A percentile compares a stretch with the other conserved stretches of the same genome.
Evolutionary conservation across 106 monocot genomes (phyloP).

Genomic region (Vanilla planifolia): DNA sequence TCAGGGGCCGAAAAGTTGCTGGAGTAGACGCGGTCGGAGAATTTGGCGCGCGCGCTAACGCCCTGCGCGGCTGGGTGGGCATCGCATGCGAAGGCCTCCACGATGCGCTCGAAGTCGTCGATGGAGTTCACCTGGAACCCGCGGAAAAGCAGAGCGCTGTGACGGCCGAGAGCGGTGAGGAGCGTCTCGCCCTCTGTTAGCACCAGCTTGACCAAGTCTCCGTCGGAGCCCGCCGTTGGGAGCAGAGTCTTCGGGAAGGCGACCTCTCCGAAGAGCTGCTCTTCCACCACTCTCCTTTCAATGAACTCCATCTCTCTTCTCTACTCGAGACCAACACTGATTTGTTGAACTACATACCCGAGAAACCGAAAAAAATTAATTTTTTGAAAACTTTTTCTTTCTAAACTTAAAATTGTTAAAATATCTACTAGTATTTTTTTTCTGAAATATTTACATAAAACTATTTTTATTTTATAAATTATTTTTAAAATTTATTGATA

Average conservation of each 20-base stretch:
- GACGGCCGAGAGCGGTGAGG: not conserved
- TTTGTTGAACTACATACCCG: no score
- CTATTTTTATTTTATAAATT: no score
- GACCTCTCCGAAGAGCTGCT: not conserved
- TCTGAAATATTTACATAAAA: no score
- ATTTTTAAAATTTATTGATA: no score
- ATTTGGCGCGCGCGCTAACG: not conserved
- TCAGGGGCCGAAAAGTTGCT: constrained; percentile 18
- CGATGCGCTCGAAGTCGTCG: constrained; percentile 12
- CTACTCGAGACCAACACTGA: no score
- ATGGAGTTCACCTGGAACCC: constrained; percentile 16
- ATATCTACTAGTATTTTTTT: no score
- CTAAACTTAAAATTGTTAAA: no score
- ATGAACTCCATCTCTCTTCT: not conserved
- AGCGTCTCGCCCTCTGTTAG: not conserved
- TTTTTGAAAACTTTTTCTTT: no score
- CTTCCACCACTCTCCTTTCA: not conserved
- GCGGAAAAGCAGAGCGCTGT: constrained; percentile 23
- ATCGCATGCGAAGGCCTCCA: constrained; percentile 26
- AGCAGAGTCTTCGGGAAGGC: constrained; percentile 8
- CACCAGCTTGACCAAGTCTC: constrained; percentile 2
- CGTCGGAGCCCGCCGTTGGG: not conserved
- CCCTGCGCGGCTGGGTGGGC: not conserved
- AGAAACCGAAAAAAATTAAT: no score
- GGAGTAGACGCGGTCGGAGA: constrained; percentile 13